Percentiles rank a stretch among this genome's conserved stretches.
Evolutionary conservation across 73 alveolate genomes (phyloP).

Genomic region (Blepharisma stoltei): DNA sequence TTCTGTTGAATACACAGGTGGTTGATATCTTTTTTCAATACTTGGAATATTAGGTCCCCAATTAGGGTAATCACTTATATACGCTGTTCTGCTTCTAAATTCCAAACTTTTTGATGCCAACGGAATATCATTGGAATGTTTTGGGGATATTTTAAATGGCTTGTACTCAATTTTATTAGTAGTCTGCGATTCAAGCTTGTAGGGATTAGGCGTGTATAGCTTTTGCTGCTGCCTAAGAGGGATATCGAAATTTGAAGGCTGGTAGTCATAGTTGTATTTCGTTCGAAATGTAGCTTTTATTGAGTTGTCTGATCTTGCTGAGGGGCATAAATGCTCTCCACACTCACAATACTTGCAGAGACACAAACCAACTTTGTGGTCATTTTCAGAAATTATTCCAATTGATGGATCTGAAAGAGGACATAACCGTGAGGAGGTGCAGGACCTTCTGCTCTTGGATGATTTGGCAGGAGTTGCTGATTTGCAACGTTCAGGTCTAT

Average conservation of each 20-base stretch:
- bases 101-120: background rate
- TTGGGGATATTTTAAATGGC: background rate
- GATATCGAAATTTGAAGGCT: background rate
- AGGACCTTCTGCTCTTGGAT: too few relatives aligned
- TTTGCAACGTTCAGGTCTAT: too few relatives aligned
- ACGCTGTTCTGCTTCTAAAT: background rate
- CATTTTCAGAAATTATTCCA: conserved; percentile 21
- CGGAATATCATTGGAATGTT: background rate
- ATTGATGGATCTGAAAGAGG: conserved; percentile 22
- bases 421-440: background rate
- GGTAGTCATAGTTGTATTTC: background rate
- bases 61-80: background rate
- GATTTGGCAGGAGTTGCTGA: too few relatives aligned
- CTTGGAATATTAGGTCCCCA: conserved; percentile 8
- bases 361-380: conserved; percentile 28
- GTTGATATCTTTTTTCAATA: conserved; percentile 13
- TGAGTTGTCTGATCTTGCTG: background rate
- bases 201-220: conserved; percentile 5
- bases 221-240: conserved; percentile 9
- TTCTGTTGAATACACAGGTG: background rate
- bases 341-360: conserved; percentile 23
- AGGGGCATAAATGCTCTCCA: conserved; percentile 22
- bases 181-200: conserved; percentile 5
- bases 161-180: conserved; percentile 11
- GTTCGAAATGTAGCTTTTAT: background rate